Percentiles rank a stretch among this genome's conserved stretches.
Evolutionary conservation across 345 rosid species (phyloP).

Genomic region (Nephelium lappaceum): DNA sequence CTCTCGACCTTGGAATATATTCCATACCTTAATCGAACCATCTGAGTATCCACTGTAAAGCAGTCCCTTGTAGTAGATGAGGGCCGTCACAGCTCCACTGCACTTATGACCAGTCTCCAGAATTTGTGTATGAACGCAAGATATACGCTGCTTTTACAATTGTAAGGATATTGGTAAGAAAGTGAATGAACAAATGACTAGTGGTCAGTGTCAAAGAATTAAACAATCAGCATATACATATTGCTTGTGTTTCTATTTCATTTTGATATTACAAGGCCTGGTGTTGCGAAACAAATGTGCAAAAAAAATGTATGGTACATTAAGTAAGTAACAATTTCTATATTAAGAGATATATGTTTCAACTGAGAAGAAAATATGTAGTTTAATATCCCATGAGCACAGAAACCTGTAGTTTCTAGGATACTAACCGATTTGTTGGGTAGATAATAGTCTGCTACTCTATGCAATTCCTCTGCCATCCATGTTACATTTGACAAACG

Average conservation of each 20-base stretch:
- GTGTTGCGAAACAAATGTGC: no score
- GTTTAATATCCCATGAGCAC: neutral
- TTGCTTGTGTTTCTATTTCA: no score
- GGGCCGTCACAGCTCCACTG: slow-evolving; percentile 85
- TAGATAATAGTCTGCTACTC: slow-evolving; percentile 75
- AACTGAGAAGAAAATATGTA: neutral
- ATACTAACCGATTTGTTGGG: slow-evolving; percentile 73
- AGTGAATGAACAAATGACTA: neutral
- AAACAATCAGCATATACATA: neutral
- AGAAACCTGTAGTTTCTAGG: slow-evolving; percentile 6
- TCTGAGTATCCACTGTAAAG: slow-evolving; percentile 83
- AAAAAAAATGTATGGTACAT: no score
- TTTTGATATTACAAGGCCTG: no score
- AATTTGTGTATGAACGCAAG: slow-evolving; percentile 91
- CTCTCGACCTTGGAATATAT: neutral
- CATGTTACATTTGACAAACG: slow-evolving; percentile 83
- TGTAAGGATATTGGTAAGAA: slow-evolving; percentile 3
- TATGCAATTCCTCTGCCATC: slow-evolving; percentile 96
- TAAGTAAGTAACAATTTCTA: neutral
- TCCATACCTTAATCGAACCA: slow-evolving; percentile 75
- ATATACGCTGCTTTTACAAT: slow-evolving; percentile 69
- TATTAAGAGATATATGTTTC: neutral
- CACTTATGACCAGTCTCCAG: slow-evolving; percentile 58
- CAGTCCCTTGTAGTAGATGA: slow-evolving; percentile 83
- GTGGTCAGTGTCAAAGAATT: neutral